Conservation (phyloP, 192 early-diverging fungal genomes). For the Spinellus fusiger region DNA sequence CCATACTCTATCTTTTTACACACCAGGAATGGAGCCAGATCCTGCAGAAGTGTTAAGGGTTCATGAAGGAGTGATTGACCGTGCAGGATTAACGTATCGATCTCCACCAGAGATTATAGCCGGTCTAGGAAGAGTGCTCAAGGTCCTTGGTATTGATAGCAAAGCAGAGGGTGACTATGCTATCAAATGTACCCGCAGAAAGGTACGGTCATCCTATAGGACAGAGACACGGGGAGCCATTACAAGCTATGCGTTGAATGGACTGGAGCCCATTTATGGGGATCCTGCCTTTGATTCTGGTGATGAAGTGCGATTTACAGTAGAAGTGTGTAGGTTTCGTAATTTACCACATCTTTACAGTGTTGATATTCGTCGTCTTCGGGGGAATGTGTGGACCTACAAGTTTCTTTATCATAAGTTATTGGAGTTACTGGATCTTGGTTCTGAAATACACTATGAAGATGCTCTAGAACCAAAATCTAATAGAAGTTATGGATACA, state of each 20-base stretch:
- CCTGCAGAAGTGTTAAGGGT: slow-evolving; percentile 40
- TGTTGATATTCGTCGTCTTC: slow-evolving; percentile 50
- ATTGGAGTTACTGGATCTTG: slow-evolving; percentile 26
- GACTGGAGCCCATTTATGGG: slow-evolving; percentile 31
- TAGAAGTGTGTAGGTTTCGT: slow-evolving; percentile 77
- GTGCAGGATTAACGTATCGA: slow-evolving; percentile 44
- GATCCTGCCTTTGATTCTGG: slow-evolving; percentile 32
- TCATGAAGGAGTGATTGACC: slow-evolving; percentile 53
- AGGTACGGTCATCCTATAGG: not conserved
- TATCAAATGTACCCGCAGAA: slow-evolving; percentile 43
- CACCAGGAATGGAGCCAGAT: not conserved
- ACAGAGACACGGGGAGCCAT: slow-evolving; percentile 16
- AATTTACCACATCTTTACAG: slow-evolving; percentile 64
- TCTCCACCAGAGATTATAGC: slow-evolving; percentile 45
- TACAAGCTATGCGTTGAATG: not conserved
- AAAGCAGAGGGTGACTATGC: slow-evolving; percentile 34
- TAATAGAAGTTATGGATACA: not conserved
- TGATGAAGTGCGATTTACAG: slow-evolving; percentile 68
- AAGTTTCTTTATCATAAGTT: slow-evolving; percentile 55
- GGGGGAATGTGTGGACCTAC: slow-evolving; percentile 59
- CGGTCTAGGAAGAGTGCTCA: slow-evolving; percentile 36
- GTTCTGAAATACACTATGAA: slow-evolving; percentile 5
- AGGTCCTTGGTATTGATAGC: slow-evolving; percentile 10
- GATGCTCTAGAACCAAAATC: not conserved
- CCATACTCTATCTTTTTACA: not conserved